Percentiles rank a stretch among this genome's conserved stretches.
Conservation (phyloP, 805 yeast genomes). For the Helenozyma baotianmanensis region DNA sequence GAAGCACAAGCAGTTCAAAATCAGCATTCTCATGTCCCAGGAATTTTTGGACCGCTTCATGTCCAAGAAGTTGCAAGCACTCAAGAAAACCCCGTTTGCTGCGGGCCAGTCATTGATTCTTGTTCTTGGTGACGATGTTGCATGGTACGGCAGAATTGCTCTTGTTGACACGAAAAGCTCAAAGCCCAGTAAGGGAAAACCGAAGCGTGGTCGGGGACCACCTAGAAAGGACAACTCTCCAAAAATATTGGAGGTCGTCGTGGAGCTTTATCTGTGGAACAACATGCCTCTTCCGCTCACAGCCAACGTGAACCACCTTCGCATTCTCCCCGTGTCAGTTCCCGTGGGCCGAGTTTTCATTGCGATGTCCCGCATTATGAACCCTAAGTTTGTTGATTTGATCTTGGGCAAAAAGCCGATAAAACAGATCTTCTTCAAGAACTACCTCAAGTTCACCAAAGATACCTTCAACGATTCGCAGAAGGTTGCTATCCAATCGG, state of each 20-base stretch:
- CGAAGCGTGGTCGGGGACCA: conserved; percentile 7
- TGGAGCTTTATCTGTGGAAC: conserved; percentile 60
- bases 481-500: conserved; percentile 49
- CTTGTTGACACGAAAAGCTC: conserved; percentile 26
- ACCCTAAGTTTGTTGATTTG: conserved; percentile 49
- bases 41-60: conserved; percentile 48
- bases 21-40: conserved; percentile 40
- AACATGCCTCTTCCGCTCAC: conserved; percentile 43
- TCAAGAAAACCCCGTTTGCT: conserved; percentile 57
- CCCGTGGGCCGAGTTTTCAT: conserved; percentile 60
- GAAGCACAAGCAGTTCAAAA: conserved; percentile 36
- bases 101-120: conserved; percentile 57
- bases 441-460: conserved; percentile 45
- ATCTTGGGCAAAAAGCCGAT: conserved; percentile 52
- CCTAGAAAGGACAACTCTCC: conserved; percentile 7
- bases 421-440: conserved; percentile 53
- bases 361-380: conserved; percentile 59
- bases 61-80: conserved; percentile 44
- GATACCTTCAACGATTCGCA: conserved; percentile 57
- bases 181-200: conserved; percentile 3
- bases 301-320: conserved; percentile 31
- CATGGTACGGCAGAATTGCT: conserved; percentile 58
- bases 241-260: conserved; percentile 37
- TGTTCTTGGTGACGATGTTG: conserved; percentile 44
- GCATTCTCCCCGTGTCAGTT: conserved; percentile 56